Evolutionary conservation across 176 grass and related monocot genomes (phyloP), one percentile per base, ranked within the genome.

Genomic region (Aegilops sharonensis): DNA sequence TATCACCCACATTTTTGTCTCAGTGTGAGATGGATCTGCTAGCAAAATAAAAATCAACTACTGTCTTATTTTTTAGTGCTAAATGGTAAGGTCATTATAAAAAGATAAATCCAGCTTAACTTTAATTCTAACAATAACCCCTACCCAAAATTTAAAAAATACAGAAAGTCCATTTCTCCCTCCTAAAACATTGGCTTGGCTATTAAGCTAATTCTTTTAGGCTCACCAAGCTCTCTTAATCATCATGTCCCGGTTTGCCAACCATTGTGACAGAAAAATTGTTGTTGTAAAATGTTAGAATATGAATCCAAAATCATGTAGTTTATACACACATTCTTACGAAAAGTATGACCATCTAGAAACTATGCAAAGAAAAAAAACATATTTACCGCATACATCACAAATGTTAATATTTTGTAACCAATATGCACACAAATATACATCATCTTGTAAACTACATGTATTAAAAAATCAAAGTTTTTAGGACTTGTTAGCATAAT

Each of bases 1-100:
- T 67, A 67, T 32, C 64, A 67, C 64, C 64, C 64, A 67, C 64
- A 32, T 32, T 67, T 67, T 67, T 67, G 64, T 67, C 64, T 67
- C 29, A 0, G 29, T 1, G 3, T 17, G 64, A 32, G 64, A 67
- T 29, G 27, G 64, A 32, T 67, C 64, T 67, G 24, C 13, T 13
- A 27, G 24, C 9, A 27, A 64, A 64, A 64, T 6, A 29, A 64
- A 3, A 63, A 63, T 4, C 5, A 64, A 29, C 2, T 64, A 29
- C 3, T 47, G 43, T 3, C 42, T 43, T 47, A 45, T 11, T 47
- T 11, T 8, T 27, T 64, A 11, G 24, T 64, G 23, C 62, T 5
- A 13, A 64, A 29, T 64, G 9, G 57, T n/a, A 9, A 23, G n/a
- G 57, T 10, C 21, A 61, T n/a, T 9, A n/a, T 23, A 9, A 23